phyloP scores from a whole-genome alignment of 768 basidiomycete species.

The Coprinopsis strossmayeri region DNA sequence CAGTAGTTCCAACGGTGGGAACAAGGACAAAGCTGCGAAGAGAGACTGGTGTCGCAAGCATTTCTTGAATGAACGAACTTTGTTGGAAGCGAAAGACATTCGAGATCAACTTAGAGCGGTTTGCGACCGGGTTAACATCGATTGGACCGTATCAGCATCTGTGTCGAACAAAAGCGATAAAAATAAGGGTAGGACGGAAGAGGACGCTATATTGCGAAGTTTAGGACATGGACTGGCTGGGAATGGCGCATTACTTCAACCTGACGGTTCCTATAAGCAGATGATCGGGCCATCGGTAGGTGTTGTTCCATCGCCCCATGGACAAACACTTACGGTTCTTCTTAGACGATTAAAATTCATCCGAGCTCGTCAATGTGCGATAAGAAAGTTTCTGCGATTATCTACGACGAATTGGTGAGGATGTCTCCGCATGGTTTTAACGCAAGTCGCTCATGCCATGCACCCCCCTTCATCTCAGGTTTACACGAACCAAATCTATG shows the following conservation, averaged over 20 bases:
- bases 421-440: background rate
- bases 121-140: slow-evolving; percentile 54
- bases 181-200: slow-evolving; percentile 23
- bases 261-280: slow-evolving; percentile 85
- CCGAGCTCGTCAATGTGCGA: slow-evolving; percentile 79
- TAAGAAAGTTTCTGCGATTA: slow-evolving; percentile 79
- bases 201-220: slow-evolving; percentile 63
- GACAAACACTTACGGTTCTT: background rate
- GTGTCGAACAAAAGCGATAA: slow-evolving; percentile 1
- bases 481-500: slow-evolving; percentile 80
- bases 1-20: slow-evolving; percentile 12
- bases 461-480: slow-evolving; percentile 34
- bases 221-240: slow-evolving; percentile 72
- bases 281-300: slow-evolving; percentile 64
- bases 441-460: background rate
- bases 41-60: slow-evolving; percentile 82
- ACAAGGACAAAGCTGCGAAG: slow-evolving; percentile 39
- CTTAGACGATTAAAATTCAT: slow-evolving; percentile 78
- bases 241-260: slow-evolving; percentile 78
- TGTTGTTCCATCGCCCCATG: slow-evolving; percentile 7
- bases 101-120: slow-evolving; percentile 68
- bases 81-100: slow-evolving; percentile 74
- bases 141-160: slow-evolving; percentile 40
- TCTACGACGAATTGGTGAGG: slow-evolving; percentile 86
- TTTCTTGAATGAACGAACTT: slow-evolving; percentile 75